Base-by-base conservation (phyloP, 2,329 filamentous ascomycete species). In the Aspergillus sp. region DNA sequence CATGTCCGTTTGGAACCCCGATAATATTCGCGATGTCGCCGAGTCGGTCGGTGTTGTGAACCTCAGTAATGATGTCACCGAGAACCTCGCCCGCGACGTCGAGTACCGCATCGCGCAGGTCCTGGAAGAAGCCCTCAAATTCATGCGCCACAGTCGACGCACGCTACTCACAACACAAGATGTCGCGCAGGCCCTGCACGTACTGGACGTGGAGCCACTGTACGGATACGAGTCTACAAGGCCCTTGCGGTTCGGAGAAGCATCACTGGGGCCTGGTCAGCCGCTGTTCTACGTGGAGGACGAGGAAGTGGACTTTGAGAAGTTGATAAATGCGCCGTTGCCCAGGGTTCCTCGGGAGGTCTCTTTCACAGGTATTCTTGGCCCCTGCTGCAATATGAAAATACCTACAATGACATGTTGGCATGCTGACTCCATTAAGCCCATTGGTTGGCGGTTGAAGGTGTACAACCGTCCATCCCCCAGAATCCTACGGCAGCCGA, bases 281-380 rank as follows among this genome's bases (percentile, higher is more conserved):
- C 92, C 94, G 56, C 81, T 99, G 21, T 99, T 94, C 78, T 99
- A 99, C 75, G 90, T 99, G 39, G 95, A 99, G 73, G 95, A 99
- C 74, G 95, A 99, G 73, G 95, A 99, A 81, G 89, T 98, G 57
- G 95, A 99, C 77, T 98, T 99, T 73, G 95, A 99, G 81, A 98
- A 98, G 82, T 82, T 99, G 67, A 97, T 99, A 75, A 99, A 99
- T 79, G 92, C 92, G 65, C 91, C 95, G 4, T 79, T 99, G 67
- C 95, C 95, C 25, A 97, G 96, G 77, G 93, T 99, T 30, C 95
- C 95, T 36, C 85, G 94, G 53, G 95, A 99, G 76, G 90, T 95
- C 70, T 91, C 88, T 63, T 94, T 97, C 73, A 98, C 94, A 43
- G 90, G 92, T 94, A 80, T 25, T 17, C 7, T 28, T 28, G 8